These are phyloP conservation scores for Gossypium herbaceum DNA, from an alignment of 345 rosid species.

Conservation along the genomic window DNA sequence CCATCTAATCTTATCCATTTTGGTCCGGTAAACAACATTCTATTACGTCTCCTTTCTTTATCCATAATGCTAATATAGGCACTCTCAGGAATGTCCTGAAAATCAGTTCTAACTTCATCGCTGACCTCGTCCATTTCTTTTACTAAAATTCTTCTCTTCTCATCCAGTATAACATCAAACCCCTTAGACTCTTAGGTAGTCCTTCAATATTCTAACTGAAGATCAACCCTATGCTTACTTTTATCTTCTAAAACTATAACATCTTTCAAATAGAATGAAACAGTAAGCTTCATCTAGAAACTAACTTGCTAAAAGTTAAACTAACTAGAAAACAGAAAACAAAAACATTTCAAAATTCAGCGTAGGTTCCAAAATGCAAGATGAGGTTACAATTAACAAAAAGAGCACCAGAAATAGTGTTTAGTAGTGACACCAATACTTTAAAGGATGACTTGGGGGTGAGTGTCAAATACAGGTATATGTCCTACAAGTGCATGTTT, in stretches of 20 bases:
- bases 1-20: not conserved
- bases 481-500: not conserved
- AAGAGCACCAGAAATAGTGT: not conserved
- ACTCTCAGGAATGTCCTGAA: not conserved
- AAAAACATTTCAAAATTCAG: not conserved
- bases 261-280: not conserved
- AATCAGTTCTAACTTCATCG: not conserved
- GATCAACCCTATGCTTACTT: not conserved
- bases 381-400: not conserved
- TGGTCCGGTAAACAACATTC: not conserved
- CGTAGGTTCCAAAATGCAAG: not conserved
- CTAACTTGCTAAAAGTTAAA: not conserved
- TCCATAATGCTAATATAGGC: not conserved
- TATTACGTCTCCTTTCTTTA: not conserved
- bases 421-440: not conserved
- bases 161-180: not conserved
- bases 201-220: not conserved
- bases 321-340: not conserved
- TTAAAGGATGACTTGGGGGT: not conserved
- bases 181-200: not conserved
- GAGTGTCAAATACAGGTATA: not conserved
- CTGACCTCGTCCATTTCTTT: not conserved
- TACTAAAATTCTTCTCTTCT: not conserved
- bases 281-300: not conserved
- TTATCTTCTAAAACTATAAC: not conserved